phyloP scores from a whole-genome alignment of 257 asterid genomes.

The Eucommia ulmoides region DNA sequence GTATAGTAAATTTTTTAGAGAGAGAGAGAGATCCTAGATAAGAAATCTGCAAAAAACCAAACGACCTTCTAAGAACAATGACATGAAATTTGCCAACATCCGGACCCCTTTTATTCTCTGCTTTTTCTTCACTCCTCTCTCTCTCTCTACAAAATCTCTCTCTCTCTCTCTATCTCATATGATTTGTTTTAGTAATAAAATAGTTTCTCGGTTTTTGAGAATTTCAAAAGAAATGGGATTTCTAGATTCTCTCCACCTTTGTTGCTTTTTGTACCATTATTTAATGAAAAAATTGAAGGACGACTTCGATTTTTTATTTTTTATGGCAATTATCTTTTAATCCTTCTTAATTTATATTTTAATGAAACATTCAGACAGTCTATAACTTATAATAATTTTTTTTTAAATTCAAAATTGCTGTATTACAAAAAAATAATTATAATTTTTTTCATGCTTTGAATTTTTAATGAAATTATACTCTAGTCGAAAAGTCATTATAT shows the following conservation, averaged over 20 bases:
- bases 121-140: not conserved
- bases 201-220: not conserved
- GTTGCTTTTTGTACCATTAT: no score
- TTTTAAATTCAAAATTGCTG: no score
- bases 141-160: not conserved
- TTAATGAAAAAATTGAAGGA: no score
- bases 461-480: no score
- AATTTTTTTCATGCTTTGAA: no score
- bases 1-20: not conserved
- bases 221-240: not conserved
- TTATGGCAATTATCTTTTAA: no score
- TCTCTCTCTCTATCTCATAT: not conserved
- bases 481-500: no score
- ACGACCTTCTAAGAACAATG: constrained; percentile 9
- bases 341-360: no score
- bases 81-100: constrained; percentile 9
- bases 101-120: constrained; percentile 1
- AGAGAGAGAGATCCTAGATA: constrained; percentile 11
- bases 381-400: no score
- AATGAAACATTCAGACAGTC: no score
- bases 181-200: not conserved
- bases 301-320: no score
- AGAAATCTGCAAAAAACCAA: constrained; percentile 9
- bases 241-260: not conserved
- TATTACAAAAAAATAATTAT: no score